phyloP scores from a whole-genome alignment of 2,329 filamentous ascomycete species.

The Xylariaceae sp. region DNA sequence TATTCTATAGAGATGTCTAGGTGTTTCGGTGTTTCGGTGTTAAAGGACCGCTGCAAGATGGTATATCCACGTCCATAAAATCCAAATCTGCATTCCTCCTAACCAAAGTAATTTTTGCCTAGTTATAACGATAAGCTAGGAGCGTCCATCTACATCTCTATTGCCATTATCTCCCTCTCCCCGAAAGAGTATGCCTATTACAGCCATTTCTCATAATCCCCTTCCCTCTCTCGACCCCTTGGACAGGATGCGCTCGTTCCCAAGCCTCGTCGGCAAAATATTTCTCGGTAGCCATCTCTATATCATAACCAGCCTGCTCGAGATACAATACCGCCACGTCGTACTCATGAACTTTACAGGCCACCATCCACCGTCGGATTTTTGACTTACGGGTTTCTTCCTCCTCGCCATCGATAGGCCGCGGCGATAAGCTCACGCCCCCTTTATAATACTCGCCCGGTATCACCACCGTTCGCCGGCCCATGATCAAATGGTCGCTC shows the following conservation, averaged over 20 bases:
- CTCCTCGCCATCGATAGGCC: conserved; percentile 73
- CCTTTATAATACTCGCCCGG: conserved; percentile 71
- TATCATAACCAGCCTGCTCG: conserved; percentile 67
- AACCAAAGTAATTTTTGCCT: conserved; percentile 5
- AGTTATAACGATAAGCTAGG: conserved; percentile 9
- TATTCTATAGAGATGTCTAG: conserved; percentile 16
- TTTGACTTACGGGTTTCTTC: conserved; percentile 72
- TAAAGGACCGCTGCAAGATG: not conserved
- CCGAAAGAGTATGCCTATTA: conserved; percentile 28
- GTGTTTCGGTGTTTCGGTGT: conserved; percentile 5
- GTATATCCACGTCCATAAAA: conserved; percentile 10
- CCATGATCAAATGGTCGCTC: conserved; percentile 71
- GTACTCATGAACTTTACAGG: conserved; percentile 76
- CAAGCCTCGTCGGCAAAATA: conserved; percentile 75
- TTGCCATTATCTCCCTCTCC: conserved; percentile 21
- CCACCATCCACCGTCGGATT: conserved; percentile 77
- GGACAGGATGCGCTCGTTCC: conserved; percentile 69
- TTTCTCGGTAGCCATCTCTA: conserved; percentile 64
- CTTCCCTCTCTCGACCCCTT: conserved; percentile 39
- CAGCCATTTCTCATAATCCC: conserved; percentile 32
- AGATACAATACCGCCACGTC: conserved; percentile 77
- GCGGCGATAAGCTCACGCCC: conserved; percentile 68
- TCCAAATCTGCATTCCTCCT: not conserved
- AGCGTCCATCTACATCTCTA: conserved; percentile 1
- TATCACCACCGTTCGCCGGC: conserved; percentile 70